Percentiles rank a stretch among this genome's conserved stretches.
These are phyloP conservation scores for Lodderomyces oxycetoniae DNA, from an alignment of 1,139 yeast species.

Conservation along the genomic window DNA sequence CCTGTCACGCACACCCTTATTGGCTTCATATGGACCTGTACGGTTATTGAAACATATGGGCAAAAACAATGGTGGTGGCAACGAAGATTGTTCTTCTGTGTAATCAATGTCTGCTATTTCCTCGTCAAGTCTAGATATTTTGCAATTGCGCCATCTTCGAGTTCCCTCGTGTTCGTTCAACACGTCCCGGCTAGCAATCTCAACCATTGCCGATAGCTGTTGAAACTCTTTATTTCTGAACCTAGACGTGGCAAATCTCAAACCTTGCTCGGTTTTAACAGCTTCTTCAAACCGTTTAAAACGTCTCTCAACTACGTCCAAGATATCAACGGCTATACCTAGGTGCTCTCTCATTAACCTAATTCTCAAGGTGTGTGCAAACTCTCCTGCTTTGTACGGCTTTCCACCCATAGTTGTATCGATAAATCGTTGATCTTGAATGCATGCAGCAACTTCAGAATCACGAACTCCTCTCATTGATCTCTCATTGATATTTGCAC, in stretches of 20 bases:
- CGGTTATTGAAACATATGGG: conserved; percentile 78
- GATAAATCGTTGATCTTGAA: conserved; percentile 77
- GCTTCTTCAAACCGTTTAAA: conserved; percentile 55
- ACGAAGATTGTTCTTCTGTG: conserved; percentile 25
- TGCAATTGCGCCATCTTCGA: conserved; percentile 42
- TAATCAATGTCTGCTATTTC: conserved; percentile 22
- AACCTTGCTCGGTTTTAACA: conserved; percentile 45
- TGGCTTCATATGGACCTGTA: conserved; percentile 73
- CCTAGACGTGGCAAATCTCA: conserved; percentile 39
- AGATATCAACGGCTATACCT: conserved; percentile 85
- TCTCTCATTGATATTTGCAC: conserved; percentile 94
- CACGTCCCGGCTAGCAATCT: conserved; percentile 65
- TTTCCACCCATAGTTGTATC: conserved; percentile 76
- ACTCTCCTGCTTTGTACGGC: conserved; percentile 75
- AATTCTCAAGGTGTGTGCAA: conserved; percentile 85
- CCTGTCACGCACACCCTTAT: conserved; percentile 76
- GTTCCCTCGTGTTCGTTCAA: conserved; percentile 46
- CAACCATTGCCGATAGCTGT: conserved; percentile 63
- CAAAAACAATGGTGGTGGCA: conserved; percentile 34
- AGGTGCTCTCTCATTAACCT: conserved; percentile 95
- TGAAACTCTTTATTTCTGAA: conserved; percentile 31
- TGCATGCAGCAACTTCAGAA: conserved; percentile 86
- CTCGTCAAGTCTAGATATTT: conserved; percentile 15
- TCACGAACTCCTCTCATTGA: conserved; percentile 93
- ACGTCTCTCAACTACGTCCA: conserved; percentile 79